Percentiles rank a stretch among this genome's conserved stretches.
These are phyloP conservation scores for Jasminum sambac DNA, from an alignment of 257 asterid species.

Conservation along the genomic window DNA sequence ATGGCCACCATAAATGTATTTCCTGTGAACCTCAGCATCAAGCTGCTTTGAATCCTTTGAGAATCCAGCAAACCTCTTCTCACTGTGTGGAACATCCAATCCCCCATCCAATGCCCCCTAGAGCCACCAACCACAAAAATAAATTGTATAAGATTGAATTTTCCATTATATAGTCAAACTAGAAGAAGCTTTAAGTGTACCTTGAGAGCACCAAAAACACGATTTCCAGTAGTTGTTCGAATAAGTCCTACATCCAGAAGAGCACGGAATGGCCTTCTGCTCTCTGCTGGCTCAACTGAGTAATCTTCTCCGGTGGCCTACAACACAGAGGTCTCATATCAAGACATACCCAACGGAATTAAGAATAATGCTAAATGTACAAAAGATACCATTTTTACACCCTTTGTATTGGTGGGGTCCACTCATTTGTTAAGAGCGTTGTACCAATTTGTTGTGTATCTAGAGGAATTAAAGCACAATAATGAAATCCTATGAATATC, in stretches of 20 bases:
- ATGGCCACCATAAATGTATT: slow-evolving; percentile 58
- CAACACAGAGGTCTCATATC: not conserved
- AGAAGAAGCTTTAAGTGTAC: slow-evolving; percentile 20
- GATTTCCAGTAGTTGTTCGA: slow-evolving; percentile 59
- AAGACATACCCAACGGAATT: not conserved
- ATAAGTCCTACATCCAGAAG: slow-evolving; percentile 66
- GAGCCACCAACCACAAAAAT: not conserved
- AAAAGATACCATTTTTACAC: too few species aligned
- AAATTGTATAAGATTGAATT: not conserved
- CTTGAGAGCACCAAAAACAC: slow-evolving; percentile 71
- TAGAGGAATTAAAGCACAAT: not conserved
- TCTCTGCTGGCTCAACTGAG: slow-evolving; percentile 62
- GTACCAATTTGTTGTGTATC: too few species aligned
- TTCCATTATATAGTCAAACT: not conserved
- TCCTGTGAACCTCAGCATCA: slow-evolving; percentile 55
- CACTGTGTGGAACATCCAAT: slow-evolving; percentile 82
- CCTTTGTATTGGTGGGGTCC: too few species aligned
- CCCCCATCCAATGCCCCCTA: slow-evolving; percentile 90
- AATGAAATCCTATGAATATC: not conserved
- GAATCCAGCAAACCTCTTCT: slow-evolving; percentile 82
- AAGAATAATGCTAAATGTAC: too few species aligned
- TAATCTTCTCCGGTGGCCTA: slow-evolving; percentile 69
- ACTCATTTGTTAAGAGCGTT: too few species aligned
- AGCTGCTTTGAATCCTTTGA: slow-evolving; percentile 63
- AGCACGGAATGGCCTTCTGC: slow-evolving; percentile 65